Percentiles rank a stretch among this genome's conserved stretches.
These are phyloP conservation scores for Durio zibethinus DNA, from an alignment of 345 rosid species.

Conservation along the genomic window DNA sequence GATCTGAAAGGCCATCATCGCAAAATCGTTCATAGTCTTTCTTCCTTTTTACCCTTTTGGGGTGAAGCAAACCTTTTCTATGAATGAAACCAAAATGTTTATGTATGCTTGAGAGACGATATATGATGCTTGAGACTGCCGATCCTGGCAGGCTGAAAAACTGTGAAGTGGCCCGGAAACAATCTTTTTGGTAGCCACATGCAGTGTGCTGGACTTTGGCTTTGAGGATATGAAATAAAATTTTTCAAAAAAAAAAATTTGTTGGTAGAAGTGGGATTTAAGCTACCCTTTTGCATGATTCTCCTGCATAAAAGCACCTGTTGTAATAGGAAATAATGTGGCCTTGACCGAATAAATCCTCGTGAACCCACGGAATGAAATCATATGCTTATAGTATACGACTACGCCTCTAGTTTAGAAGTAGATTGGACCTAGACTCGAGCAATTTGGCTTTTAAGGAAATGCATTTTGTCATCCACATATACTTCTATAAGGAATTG, in stretches of 20 bases:
- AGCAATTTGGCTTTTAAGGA: too few relatives aligned
- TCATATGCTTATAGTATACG: too few relatives aligned
- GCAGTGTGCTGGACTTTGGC: constrained; percentile 44
- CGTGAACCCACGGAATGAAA: too few relatives aligned
- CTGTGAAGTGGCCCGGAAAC: constrained; percentile 42
- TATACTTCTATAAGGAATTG: too few relatives aligned
- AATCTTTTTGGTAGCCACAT: constrained; percentile 31
- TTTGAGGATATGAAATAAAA: constrained; percentile 40
- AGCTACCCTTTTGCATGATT: neutral
- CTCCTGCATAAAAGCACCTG: too few relatives aligned
- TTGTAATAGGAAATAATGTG: too few relatives aligned
- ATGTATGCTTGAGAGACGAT: constrained; percentile 61
- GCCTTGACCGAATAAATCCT: neutral
- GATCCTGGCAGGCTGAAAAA: constrained; percentile 24
- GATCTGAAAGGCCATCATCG: constrained; percentile 59
- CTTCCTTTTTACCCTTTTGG: constrained; percentile 22
- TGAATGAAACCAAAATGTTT: constrained; percentile 38
- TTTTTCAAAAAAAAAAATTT: neutral
- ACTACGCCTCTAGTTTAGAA: too few relatives aligned
- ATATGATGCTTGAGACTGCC: constrained; percentile 45
- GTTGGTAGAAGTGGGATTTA: constrained; percentile 5
- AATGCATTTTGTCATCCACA: too few relatives aligned
- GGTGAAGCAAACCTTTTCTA: constrained; percentile 33
- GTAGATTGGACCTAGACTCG: too few relatives aligned
- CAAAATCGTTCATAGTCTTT: constrained; percentile 45